Conservation (phyloP, 129 eudicot genomes). For the Smallanthus sonchifolius region DNA sequence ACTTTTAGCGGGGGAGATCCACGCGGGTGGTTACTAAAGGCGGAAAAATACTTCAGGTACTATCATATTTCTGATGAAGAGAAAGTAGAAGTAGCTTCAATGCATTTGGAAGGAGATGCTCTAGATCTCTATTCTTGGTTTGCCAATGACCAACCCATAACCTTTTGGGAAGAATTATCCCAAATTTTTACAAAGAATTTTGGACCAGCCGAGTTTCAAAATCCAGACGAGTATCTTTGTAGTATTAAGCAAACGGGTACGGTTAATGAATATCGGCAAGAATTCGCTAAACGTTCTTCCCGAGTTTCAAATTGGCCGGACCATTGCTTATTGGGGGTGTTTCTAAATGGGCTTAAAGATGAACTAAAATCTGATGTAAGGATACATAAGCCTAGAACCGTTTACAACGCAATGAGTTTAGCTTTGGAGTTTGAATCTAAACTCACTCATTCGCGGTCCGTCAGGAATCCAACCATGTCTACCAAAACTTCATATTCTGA, state of each 20-base stretch:
- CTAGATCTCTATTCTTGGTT: slow-evolving; percentile 5
- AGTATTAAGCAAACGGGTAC: slow-evolving; percentile 6
- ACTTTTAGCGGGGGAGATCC: slow-evolving; percentile 16
- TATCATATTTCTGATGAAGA: background rate
- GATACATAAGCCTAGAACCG: background rate
- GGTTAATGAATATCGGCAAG: slow-evolving; percentile 2
- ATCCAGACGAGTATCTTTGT: slow-evolving; percentile 8
- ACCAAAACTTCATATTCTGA: background rate
- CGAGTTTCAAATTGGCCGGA: background rate
- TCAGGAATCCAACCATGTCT: background rate
- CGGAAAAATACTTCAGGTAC: slow-evolving; percentile 3
- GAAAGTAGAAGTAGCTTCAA: background rate
- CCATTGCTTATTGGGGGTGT: background rate
- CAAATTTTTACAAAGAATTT: slow-evolving; percentile 2
- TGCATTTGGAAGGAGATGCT: slow-evolving; percentile 2
- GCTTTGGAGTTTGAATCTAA: slow-evolving; percentile 1
- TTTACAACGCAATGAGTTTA: background rate
- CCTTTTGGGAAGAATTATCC: background rate
- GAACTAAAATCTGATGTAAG: slow-evolving; percentile 10
- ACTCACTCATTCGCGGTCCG: background rate
- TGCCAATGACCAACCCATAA: background rate
- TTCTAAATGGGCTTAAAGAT: slow-evolving; percentile 3
- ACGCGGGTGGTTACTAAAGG: slow-evolving; percentile 6
- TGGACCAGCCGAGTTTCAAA: slow-evolving; percentile 13
- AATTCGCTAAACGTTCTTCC: slow-evolving; percentile 8